Conservation (phyloP, 208 protist genomes). For the Tritrichomonas musculus region DNA sequence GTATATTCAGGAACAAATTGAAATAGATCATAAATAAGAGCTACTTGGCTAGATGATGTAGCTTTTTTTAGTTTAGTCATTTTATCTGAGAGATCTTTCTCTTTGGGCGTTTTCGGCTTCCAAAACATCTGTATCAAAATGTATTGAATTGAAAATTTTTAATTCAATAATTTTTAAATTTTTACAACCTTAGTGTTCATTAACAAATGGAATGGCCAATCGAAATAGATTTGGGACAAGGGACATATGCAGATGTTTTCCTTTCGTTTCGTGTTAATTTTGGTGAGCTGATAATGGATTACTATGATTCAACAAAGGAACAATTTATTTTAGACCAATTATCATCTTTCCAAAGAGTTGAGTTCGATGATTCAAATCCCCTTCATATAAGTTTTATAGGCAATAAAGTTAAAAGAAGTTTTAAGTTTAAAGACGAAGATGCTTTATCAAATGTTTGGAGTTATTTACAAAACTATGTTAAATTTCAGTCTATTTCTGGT, state of each 20-base stretch:
- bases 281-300: neutral
- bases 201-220: neutral
- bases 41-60: no score
- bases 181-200: no score
- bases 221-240: neutral
- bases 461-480: neutral
- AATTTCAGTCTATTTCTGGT: neutral
- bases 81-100: no score
- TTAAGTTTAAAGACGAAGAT: neutral
- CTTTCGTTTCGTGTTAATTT: neutral
- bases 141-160: no score
- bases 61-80: no score
- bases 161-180: no score
- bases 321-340: neutral
- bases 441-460: neutral
- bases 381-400: neutral
- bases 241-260: neutral
- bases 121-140: no score
- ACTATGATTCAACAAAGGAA: neutral
- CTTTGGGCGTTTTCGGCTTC: no score
- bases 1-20: no score
- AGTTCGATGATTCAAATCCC: neutral
- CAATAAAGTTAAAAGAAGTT: neutral
- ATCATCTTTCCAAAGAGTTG: neutral
- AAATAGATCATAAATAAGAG: no score